Evolutionary conservation across 306 rosid genomes (phyloP).

Genomic region (Betula pendula): DNA sequence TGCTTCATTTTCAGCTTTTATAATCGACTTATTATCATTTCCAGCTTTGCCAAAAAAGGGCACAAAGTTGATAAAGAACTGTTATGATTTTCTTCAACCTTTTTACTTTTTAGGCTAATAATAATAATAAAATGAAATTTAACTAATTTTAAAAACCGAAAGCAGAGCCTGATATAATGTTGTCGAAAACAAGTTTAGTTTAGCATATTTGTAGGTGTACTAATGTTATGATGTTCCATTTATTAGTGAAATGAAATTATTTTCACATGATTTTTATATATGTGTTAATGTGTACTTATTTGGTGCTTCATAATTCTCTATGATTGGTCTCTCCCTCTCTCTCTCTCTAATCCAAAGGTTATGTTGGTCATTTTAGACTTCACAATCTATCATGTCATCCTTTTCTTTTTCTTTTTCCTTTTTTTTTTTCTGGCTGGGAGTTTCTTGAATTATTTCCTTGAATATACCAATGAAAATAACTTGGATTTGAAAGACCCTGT

Average conservation of each 20-base stretch:
- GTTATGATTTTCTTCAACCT: neutral
- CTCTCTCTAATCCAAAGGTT: neutral
- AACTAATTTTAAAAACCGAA: constrained; percentile 4
- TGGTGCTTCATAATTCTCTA: neutral
- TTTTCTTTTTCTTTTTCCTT: neutral
- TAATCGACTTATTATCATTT: neutral
- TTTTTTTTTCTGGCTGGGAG: neutral
- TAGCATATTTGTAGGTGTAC: neutral
- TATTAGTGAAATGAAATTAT: neutral
- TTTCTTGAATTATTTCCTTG: neutral
- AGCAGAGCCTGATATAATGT: too few relatives aligned
- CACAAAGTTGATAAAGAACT: neutral
- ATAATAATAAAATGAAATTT: neutral
- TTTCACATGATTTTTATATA: neutral
- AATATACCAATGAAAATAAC: neutral
- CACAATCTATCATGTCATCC: neutral
- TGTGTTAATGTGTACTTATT: neutral
- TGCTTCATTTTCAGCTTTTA: constrained; percentile 4
- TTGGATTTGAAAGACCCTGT: constrained; percentile 9
- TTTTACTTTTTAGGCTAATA: neutral
- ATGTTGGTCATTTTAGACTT: neutral
- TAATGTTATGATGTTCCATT: neutral
- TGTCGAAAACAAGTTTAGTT: too few relatives aligned
- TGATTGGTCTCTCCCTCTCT: neutral
- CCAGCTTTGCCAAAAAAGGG: neutral